Evolutionary conservation across 129 eudicot species (phyloP), one percentile per base, ranked within the genome.

Genomic region (Centella asiatica): DNA sequence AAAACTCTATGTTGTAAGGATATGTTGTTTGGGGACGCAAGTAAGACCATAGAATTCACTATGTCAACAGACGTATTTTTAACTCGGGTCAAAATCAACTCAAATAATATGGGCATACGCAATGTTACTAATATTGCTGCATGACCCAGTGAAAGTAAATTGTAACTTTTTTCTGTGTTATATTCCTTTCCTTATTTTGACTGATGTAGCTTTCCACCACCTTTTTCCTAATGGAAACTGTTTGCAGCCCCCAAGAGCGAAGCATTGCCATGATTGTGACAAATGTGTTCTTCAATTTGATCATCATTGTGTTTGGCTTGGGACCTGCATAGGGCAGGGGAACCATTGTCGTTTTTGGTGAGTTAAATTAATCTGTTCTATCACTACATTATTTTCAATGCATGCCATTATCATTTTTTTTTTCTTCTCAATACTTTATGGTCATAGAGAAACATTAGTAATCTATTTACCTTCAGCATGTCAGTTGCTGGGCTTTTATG

Each of bases 241-340:
- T 54, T 79, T 81, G 81, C 81, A 92, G 99, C 96, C 99, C 67
- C 99, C 99, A 66, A 81, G 99, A 67, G 78, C 88, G 64, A 92
- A 92, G 75, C 99, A 92, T 80, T 92, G 99, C 68, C 95, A 87
- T 82, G 96, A 92, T 66, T 92, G 99, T 82, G 96, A 92, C 82
- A 87, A 76, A 76, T 92, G 99, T 60, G 95, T 92, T 57, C 99
- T 92, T 78, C 99, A 87, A 68, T 92, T 92, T 82, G 99, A 92
- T 73, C 99, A 92, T 77, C 99, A 92, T 58, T 92, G 99, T 76
- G 88, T 87, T 73, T 92, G 99, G 99, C 95, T 92, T 25, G 96
- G 96, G 53, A 87, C 90, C 54, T 92, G 99, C 77, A 72, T 92
- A 28, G 99, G 99, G 28, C 96, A 80, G 81, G 84, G 86, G 12